Evolutionary conservation across 208 protist genomes (phyloP).

Genomic region (Endotrypanum monterogeii): DNA sequence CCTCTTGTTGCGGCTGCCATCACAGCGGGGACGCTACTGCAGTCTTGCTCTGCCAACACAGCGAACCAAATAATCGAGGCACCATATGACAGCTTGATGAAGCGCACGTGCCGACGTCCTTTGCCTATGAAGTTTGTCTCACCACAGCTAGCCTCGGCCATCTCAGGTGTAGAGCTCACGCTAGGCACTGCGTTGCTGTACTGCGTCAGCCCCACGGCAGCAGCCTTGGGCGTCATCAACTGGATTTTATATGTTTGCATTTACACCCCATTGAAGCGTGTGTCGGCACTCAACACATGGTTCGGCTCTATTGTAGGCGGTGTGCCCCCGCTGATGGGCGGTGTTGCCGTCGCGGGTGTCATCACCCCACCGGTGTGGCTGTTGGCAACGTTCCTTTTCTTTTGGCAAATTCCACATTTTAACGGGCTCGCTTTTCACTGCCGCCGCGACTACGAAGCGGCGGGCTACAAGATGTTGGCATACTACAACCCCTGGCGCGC

Average conservation of each 20-base stretch:
- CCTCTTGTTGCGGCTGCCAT: conserved; percentile 52
- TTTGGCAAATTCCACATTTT: conserved; percentile 94
- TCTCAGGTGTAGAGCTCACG: conserved; percentile 57
- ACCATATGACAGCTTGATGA: conserved; percentile 87
- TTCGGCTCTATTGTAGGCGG: conserved; percentile 92
- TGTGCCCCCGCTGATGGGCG: conserved; percentile 90
- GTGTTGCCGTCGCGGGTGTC: conserved; percentile 58
- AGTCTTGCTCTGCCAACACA: conserved; percentile 89
- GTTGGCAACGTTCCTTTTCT: conserved; percentile 77
- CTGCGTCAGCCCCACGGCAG: conserved; percentile 52
- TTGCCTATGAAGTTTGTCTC: conserved; percentile 79
- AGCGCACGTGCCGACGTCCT: conserved; percentile 87
- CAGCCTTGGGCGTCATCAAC: conserved; percentile 74
- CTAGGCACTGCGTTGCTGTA: conserved; percentile 76
- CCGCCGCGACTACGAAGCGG: conserved; percentile 87
- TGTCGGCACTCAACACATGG: conserved; percentile 89
- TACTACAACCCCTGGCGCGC: conserved; percentile 84
- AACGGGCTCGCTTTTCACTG: conserved; percentile 90
- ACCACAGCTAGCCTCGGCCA: conserved; percentile 29
- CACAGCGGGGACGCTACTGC: conserved; percentile 74
- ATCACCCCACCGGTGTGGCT: conserved; percentile 62
- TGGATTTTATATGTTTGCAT: conserved; percentile 87
- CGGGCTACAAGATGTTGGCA: conserved; percentile 92
- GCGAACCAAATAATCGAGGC: conserved; percentile 88
- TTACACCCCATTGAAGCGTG: conserved; percentile 91